Conservation (phyloP, 768 basidiomycete genomes). For the Lactarius hengduanensis region DNA sequence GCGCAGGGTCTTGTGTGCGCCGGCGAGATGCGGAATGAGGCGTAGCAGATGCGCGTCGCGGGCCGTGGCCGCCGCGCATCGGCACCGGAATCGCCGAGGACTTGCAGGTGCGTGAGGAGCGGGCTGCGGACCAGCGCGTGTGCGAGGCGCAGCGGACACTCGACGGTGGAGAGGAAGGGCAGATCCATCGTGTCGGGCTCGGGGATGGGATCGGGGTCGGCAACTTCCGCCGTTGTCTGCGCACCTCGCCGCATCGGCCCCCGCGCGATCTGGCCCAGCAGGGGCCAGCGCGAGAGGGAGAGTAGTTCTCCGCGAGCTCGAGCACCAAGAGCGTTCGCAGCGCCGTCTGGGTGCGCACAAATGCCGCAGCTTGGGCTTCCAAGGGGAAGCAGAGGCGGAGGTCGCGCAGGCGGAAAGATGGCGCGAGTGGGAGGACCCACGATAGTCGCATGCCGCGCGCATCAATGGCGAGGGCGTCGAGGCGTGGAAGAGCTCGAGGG, state of each 20-base stretch:
- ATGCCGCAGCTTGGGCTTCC: conserved; percentile 47
- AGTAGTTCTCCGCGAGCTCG: conserved; percentile 20
- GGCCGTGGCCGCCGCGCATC: conserved; percentile 29
- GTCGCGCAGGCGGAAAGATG: conserved; percentile 49
- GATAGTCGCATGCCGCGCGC: conserved; percentile 34
- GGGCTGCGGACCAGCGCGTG: conserved; percentile 41
- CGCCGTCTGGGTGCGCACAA: conserved; percentile 47
- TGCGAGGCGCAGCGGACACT: conserved; percentile 45
- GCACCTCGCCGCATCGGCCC: not conserved
- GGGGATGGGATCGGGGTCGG: not conserved
- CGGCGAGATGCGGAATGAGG: conserved; percentile 4
- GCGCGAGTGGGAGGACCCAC: conserved; percentile 46
- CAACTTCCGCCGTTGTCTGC: not conserved
- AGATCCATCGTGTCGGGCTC: conserved; percentile 31
- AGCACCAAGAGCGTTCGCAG: conserved; percentile 41
- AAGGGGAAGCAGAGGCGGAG: conserved; percentile 49
- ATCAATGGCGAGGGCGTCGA: conserved; percentile 45
- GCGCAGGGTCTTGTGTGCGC: conserved; percentile 35
- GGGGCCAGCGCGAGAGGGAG: not conserved
- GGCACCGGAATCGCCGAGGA: conserved; percentile 39
- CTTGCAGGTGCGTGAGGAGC: conserved; percentile 48
- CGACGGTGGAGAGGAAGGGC: conserved; percentile 44
- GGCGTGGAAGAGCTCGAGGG: conserved; percentile 44
- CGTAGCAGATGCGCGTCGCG: conserved; percentile 38
- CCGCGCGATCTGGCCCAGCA: not conserved